Conservation (phyloP, 192 early-diverging fungal genomes). For the Podila horticola region DNA sequence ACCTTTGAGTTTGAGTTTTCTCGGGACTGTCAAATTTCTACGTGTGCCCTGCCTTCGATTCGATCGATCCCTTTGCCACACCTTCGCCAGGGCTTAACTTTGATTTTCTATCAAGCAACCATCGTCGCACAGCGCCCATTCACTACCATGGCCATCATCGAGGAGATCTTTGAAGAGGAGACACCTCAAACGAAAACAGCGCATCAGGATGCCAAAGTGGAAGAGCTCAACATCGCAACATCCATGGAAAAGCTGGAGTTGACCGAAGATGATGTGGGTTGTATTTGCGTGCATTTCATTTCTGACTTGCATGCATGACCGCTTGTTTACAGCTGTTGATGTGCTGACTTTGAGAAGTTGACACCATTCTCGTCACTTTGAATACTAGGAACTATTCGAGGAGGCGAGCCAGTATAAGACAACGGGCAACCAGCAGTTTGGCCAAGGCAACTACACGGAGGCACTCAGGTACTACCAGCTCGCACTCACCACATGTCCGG, state of each 20-base stretch:
- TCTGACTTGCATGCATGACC: no score
- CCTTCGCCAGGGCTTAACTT: neutral
- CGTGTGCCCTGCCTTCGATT: no score
- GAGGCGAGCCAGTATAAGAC: slow-evolving; percentile 61
- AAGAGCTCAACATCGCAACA: slow-evolving; percentile 33
- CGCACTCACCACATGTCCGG: slow-evolving; percentile 57
- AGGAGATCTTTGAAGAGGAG: slow-evolving; percentile 49
- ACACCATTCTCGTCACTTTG: neutral
- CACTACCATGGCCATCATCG: slow-evolving; percentile 53
- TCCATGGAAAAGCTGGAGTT: slow-evolving; percentile 33
- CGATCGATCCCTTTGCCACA: no score
- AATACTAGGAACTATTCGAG: slow-evolving; percentile 44
- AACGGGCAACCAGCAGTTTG: slow-evolving; percentile 60
- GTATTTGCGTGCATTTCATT: no score
- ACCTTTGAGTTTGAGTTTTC: no score
- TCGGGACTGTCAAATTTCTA: no score
- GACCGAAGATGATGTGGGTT: slow-evolving; percentile 51
- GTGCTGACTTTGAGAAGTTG: neutral
- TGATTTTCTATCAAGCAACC: neutral
- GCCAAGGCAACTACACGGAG: slow-evolving; percentile 50
- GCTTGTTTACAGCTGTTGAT: no score
- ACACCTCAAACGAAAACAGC: neutral
- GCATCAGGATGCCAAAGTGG: slow-evolving; percentile 17
- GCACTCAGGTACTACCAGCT: slow-evolving; percentile 57
- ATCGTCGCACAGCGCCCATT: neutral